Base-by-base conservation (phyloP, 2,329 filamentous ascomycete species). In the Pestalotiopsis sp. region DNA sequence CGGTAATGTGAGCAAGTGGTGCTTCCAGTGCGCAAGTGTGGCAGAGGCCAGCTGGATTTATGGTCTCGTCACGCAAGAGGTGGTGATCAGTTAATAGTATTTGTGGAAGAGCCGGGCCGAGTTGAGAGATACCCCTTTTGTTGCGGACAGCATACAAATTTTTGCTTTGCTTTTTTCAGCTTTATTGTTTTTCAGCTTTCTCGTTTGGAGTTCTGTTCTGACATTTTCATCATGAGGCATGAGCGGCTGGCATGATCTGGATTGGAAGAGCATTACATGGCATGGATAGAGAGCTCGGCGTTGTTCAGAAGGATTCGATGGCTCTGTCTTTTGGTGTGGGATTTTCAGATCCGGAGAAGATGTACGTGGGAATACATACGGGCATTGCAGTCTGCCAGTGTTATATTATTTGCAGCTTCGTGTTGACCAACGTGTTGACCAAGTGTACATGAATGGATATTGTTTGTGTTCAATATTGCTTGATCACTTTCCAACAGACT, bases 1-100 rank as follows among this genome's bases (percentile, higher is more conserved):
- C 9, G 87, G 88, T 25, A 85, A 83, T 70, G 86, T 90, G 68
- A 88, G 85, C 74, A 90, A 89, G 79, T 90, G 88, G 88, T 90
- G 88, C 73, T 89, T 90, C 79, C 87, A 90, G 78, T 89, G 86
- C 71, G 81, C 81, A 60, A 88, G 82, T 57, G 83, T 83, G 12
- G 78, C 80, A 23, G 85, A 89, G 78, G 87, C 88, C 20, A 80
- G 79, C 71, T 89, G 86, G 85, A 86, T 90, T 64, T 83, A 86
- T 73, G 81, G 84, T 17, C 80, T 89, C 67, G 83, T 90, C 31
- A 86, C 88, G 62, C 85, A 88, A 72, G 87, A 89, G 77, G 87
- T 89, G 60, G 73, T 84, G 70, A 81, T 81, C 62, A 68, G 70
- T 66, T 79, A 12, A 66, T 66, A 17, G 25, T 14, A 13, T 52